Evolutionary conservation across 2,329 filamentous ascomycete species (phyloP), one percentile per base, ranked within the genome.

Genomic region (Xylariaceae sp.): DNA sequence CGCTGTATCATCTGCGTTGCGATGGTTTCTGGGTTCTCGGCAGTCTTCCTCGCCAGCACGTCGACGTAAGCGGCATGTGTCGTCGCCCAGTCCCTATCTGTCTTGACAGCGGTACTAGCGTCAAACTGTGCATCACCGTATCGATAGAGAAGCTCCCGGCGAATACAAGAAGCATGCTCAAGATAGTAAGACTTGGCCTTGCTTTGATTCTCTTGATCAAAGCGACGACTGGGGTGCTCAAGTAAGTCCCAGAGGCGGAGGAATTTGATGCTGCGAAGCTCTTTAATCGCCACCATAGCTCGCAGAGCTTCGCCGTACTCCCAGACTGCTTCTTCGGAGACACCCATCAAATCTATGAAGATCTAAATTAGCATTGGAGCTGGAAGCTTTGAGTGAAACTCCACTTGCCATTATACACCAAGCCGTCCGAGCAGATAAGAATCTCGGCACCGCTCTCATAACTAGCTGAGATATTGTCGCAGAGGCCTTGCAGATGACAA

Each of bases 221-320:
- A n/a, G 11, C 5, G 24, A 11, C 24, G 7, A 8, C 26, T 15
- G n/a, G 39, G 45, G 21, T 48, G 35, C 7, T 35, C 27, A 18
- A 53, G 42, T 21, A 53, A 2, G 21, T 53, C 50, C 50, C 50
- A 53, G 15, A 53, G 36, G 21, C 50, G 50, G 9, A 53, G 4
- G 18, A 53, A 53, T 8, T 53, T 53, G 15, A 53, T 47, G 29
- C 21, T 42, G 3, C 18, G 43, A 41, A 40, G 13, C 24, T 37
- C 40, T 2, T 48, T 42, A 10, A 32, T 42, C 13, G n/a, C 9
- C 2, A 42, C 50, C 43, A 53, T 53, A 10, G 20, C 27, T 27
- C 50, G 45, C 2, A 53, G 5, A n/a, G 50, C 50, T 42, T 48
- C 42, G 6, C 50, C 50, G 16, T 48, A 53, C 16, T 48, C 43